Conservation (phyloP, 2,329 filamentous ascomycete genomes). For the Gremmenia infestans region DNA sequence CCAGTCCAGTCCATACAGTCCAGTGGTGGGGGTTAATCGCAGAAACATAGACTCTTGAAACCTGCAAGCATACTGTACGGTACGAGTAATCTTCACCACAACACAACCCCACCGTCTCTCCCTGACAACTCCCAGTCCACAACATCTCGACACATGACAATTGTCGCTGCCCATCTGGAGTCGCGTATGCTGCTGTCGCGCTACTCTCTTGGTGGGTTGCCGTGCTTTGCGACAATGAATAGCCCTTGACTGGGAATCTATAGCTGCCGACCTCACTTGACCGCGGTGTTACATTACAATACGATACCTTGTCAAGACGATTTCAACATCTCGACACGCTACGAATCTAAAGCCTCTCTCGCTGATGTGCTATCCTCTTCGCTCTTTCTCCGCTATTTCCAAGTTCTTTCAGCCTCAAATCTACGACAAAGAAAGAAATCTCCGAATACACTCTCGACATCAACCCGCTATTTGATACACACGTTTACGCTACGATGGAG, state of each 20-base stretch:
- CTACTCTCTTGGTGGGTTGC: constrained; percentile 12
- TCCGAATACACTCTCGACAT: constrained; percentile 2
- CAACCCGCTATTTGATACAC: not conserved
- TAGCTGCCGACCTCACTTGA: constrained; percentile 2
- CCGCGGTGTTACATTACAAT: not conserved
- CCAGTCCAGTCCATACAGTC: no score
- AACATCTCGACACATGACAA: not conserved
- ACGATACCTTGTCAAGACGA: constrained; percentile 2
- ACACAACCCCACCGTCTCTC: no score
- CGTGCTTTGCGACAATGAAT: constrained; percentile 24
- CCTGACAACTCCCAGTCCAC: not conserved
- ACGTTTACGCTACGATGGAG: constrained; percentile 11
- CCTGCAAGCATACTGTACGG: no score
- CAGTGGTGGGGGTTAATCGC: no score
- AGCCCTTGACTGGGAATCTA: constrained; percentile 20
- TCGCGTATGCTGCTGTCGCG: constrained; percentile 18
- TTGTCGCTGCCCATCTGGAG: constrained; percentile 2
- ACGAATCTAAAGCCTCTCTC: not conserved
- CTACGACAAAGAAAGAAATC: not conserved
- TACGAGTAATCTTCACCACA: no score
- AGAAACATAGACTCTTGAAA: no score
- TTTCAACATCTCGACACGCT: not conserved
- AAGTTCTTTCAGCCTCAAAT: not conserved
- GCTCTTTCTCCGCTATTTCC: not conserved
- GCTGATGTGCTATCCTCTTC: constrained; percentile 2